phyloP scores from a whole-genome alignment of 1,139 yeast species.

The Pichia cactophila region DNA sequence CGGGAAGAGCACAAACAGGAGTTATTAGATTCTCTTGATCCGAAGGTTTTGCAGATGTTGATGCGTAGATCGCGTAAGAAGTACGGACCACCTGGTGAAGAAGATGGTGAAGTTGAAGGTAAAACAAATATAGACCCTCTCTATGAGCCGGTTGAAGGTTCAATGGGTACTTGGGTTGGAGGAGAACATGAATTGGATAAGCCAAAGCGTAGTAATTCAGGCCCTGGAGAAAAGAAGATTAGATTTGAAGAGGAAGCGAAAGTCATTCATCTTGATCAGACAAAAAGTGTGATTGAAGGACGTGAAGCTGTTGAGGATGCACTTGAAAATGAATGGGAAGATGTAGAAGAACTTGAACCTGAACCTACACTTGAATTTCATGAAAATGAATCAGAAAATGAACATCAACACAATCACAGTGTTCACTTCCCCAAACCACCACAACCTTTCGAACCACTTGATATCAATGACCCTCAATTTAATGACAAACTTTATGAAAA shows the following conservation, averaged over 20 bases:
- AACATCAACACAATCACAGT: neutral
- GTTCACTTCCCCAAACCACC: conserved; percentile 62
- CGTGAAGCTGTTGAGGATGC: neutral
- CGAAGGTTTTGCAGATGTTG: conserved; percentile 47
- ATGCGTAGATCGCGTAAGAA: conserved; percentile 35
- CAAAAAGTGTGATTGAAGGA: conserved; percentile 17
- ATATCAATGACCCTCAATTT: conserved; percentile 69
- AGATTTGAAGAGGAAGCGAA: conserved; percentile 37
- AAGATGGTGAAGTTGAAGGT: neutral
- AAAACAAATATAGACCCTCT: conserved; percentile 1
- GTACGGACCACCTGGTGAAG: conserved; percentile 22
- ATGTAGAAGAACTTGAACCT: conserved; percentile 23
- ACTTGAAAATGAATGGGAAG: conserved; percentile 27
- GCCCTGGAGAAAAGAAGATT: conserved; percentile 27
- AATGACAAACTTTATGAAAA: conserved; percentile 72
- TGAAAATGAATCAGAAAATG: neutral
- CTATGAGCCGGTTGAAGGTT: conserved; percentile 53
- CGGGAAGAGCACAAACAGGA: conserved; percentile 61
- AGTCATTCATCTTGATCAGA: conserved; percentile 34
- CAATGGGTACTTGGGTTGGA: conserved; percentile 66
- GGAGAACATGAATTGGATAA: conserved; percentile 28
- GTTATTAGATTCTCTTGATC: conserved; percentile 58
- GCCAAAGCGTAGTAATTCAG: neutral
- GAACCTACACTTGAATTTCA: neutral
- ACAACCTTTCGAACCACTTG: conserved; percentile 31